Conservation (phyloP, 257 asterid species). For the Orobanche coerulescens region DNA sequence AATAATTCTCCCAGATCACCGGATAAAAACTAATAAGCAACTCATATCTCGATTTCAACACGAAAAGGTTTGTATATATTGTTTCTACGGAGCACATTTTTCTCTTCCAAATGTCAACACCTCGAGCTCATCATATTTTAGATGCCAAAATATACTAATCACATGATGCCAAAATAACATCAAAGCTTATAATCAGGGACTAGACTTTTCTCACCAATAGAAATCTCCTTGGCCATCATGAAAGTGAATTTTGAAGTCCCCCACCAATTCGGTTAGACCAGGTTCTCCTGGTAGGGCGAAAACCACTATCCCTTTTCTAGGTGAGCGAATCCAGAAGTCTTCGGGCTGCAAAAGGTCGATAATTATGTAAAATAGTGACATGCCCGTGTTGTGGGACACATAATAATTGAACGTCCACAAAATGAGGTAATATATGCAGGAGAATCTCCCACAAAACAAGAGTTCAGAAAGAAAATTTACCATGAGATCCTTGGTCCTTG, state of each 20-base stretch:
- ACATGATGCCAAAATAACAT: conserved; percentile 17
- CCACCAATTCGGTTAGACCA: conserved; percentile 80
- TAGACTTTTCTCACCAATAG: conserved; percentile 59
- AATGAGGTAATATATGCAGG: not conserved
- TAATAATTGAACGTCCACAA: not conserved
- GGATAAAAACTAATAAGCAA: not conserved
- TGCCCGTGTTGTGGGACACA: not conserved
- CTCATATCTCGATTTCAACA: not conserved
- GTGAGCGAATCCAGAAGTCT: conserved; percentile 90
- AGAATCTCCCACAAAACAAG: not conserved
- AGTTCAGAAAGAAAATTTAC: conserved; percentile 36
- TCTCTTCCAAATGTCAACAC: not conserved
- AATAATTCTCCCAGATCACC: not conserved
- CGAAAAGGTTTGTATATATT: not conserved
- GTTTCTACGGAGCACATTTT: conserved; percentile 3
- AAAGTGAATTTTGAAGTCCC: conserved; percentile 90
- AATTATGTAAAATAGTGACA: not conserved
- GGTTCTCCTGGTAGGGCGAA: conserved; percentile 97
- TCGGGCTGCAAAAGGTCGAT: conserved; percentile 59
- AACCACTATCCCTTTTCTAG: conserved; percentile 71
- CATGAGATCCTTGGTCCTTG: conserved; percentile 86
- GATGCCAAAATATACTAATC: not conserved
- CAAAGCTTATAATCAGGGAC: no score
- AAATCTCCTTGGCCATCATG: conserved; percentile 97
- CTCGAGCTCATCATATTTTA: not conserved